Evolutionary conservation across 2,329 filamentous ascomycete species (phyloP).

Genomic region (Periconia macrospinosa): DNA sequence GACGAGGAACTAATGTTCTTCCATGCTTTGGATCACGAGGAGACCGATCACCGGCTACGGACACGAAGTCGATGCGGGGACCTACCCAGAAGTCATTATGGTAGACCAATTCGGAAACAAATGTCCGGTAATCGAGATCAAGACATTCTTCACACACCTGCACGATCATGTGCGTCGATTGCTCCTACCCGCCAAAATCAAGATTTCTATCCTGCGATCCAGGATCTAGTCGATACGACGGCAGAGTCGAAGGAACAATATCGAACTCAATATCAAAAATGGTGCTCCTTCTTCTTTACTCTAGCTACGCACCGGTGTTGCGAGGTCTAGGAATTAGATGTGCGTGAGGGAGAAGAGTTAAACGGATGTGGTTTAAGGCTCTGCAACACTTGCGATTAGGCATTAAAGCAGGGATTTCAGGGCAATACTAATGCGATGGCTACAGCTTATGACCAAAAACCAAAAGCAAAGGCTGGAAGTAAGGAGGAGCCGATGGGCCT

Average conservation of each 20-base stretch:
- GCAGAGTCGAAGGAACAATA: not conserved
- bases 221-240: not conserved
- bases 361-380: not conserved
- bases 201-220: not conserved
- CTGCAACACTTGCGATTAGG: not conserved
- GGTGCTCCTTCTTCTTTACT: not conserved
- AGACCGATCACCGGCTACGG: not conserved
- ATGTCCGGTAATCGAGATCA: conserved; percentile 32
- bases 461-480: not conserved
- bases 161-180: conserved; percentile 31
- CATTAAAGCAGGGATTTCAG: not conserved
- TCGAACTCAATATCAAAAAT: not conserved
- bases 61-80: conserved; percentile 8
- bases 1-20: too few relatives aligned
- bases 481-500: not conserved
- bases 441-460: not conserved
- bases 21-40: not conserved
- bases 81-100: conserved; percentile 28
- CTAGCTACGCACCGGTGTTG: not conserved
- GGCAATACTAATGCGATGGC: not conserved
- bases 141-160: conserved; percentile 45
- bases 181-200: conserved; percentile 9
- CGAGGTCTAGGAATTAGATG: not conserved
- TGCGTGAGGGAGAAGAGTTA: not conserved
- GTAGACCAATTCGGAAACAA: conserved; percentile 27